Conservation (phyloP, 31 red algal species). For the Bonnemaisonia californica region DNA sequence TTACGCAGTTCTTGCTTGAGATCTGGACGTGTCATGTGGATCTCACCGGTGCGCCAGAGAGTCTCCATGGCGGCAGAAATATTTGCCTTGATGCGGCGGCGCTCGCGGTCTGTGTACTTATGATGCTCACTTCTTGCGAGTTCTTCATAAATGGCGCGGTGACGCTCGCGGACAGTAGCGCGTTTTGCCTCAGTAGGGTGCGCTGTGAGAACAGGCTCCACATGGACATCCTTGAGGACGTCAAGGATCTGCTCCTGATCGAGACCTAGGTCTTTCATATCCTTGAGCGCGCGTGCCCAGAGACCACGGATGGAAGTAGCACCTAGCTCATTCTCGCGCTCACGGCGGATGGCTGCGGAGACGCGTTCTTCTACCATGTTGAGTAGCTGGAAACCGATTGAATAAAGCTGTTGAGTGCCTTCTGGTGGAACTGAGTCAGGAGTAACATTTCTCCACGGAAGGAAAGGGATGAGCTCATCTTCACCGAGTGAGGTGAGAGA, state of each 20-base stretch:
- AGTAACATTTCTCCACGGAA: too few relatives aligned
- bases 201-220: conserved; percentile 80
- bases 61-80: conserved; percentile 29
- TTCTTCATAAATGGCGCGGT: conserved; percentile 39
- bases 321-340: neutral
- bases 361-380: conserved; percentile 24
- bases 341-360: neutral
- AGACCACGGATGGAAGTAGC: neutral
- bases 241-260: conserved; percentile 52
- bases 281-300: conserved; percentile 10
- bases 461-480: too few relatives aligned
- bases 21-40: conserved; percentile 42
- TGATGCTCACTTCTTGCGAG: conserved; percentile 41
- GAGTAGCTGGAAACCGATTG: conserved; percentile 22
- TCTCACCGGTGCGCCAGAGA: conserved; percentile 74
- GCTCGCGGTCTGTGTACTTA: conserved; percentile 36
- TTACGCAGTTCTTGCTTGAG: conserved; percentile 62
- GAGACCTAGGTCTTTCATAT: conserved; percentile 38
- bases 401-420: too few relatives aligned
- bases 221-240: conserved; percentile 34
- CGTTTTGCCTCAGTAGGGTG: conserved; percentile 81
- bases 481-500: too few relatives aligned
- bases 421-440: too few relatives aligned
- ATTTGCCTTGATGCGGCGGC: neutral
- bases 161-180: conserved; percentile 45